Percentiles rank a stretch among this genome's conserved stretches.
Evolutionary conservation across 768 basidiomycete genomes (phyloP).

Genomic region (Butyriboletus loyo): DNA sequence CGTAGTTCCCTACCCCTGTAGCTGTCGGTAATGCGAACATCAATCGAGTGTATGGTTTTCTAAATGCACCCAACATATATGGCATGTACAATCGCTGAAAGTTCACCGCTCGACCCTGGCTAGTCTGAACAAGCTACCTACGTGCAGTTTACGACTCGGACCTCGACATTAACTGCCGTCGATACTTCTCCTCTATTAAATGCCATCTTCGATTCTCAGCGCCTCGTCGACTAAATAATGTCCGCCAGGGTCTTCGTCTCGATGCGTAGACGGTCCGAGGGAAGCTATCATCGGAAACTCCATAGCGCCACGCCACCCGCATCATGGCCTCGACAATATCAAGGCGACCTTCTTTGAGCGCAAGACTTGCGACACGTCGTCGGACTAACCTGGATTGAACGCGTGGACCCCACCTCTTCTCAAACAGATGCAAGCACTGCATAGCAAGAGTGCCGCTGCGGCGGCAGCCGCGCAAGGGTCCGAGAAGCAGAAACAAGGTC

Average conservation of each 20-base stretch:
- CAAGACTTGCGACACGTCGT: constrained; percentile 55
- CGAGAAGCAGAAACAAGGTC: constrained; percentile 59
- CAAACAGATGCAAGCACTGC: constrained; percentile 44
- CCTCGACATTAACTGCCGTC: constrained; percentile 7
- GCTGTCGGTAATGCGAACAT: constrained; percentile 18
- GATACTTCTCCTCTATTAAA: constrained; percentile 23
- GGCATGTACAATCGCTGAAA: not conserved
- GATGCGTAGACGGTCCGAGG: constrained; percentile 8
- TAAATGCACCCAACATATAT: not conserved
- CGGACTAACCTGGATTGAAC: constrained; percentile 58
- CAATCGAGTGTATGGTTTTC: constrained; percentile 4
- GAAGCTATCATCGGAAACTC: constrained; percentile 1
- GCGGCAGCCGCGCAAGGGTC: constrained; percentile 45
- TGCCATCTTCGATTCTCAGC: constrained; percentile 31
- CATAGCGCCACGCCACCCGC: constrained; percentile 13
- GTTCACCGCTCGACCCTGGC: not conserved
- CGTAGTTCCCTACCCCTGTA: constrained; percentile 12
- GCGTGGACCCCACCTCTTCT: constrained; percentile 51
- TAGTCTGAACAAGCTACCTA: not conserved
- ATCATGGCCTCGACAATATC: constrained; percentile 41
- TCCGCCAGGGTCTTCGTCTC: constrained; percentile 22
- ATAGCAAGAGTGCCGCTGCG: constrained; percentile 56
- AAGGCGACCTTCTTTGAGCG: constrained; percentile 61
- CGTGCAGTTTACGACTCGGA: not conserved
- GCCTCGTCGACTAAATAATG: constrained; percentile 25